A percentile compares a stretch with the other conserved stretches of the same genome.
Evolutionary conservation across 768 basidiomycete species (phyloP).

Genomic region (Psilocybe sp.): DNA sequence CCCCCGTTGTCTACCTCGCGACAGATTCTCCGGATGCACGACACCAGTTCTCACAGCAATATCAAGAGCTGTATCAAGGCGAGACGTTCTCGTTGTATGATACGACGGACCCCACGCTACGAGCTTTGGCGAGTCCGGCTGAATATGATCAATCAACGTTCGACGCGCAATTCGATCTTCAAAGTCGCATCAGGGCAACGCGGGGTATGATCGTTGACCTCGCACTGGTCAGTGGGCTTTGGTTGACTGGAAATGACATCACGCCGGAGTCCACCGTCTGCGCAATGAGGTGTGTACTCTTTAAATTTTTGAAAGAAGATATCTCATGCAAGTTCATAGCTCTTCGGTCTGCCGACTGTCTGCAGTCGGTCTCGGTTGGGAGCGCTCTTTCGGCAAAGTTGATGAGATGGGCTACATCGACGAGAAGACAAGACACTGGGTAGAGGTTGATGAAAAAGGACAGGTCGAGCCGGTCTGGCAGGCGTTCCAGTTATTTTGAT

Average conservation of each 20-base stretch:
- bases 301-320: background rate
- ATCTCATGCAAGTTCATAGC: constrained; percentile 27
- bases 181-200: constrained; percentile 47
- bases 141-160: constrained; percentile 59
- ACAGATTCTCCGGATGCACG: constrained; percentile 53
- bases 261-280: constrained; percentile 55
- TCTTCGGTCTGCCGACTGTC: constrained; percentile 60
- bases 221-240: constrained; percentile 61
- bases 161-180: constrained; percentile 27
- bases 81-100: constrained; percentile 43
- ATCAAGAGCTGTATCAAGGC: constrained; percentile 36
- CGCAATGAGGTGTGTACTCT: constrained; percentile 47
- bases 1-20: constrained; percentile 52
- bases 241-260: constrained; percentile 43
- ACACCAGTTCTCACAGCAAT: constrained; percentile 24
- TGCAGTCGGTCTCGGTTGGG: constrained; percentile 64
- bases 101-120: constrained; percentile 40
- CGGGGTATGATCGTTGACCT: constrained; percentile 68
- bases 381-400: constrained; percentile 55
- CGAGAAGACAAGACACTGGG: constrained; percentile 47
- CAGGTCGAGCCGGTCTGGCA: constrained; percentile 54
- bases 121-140: constrained; percentile 43
- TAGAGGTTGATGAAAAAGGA: constrained; percentile 65
- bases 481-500: constrained; percentile 52
- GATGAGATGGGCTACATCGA: constrained; percentile 46